phyloP scores from a whole-genome alignment of 257 asterid genomes.

The Salvia hispanica region DNA sequence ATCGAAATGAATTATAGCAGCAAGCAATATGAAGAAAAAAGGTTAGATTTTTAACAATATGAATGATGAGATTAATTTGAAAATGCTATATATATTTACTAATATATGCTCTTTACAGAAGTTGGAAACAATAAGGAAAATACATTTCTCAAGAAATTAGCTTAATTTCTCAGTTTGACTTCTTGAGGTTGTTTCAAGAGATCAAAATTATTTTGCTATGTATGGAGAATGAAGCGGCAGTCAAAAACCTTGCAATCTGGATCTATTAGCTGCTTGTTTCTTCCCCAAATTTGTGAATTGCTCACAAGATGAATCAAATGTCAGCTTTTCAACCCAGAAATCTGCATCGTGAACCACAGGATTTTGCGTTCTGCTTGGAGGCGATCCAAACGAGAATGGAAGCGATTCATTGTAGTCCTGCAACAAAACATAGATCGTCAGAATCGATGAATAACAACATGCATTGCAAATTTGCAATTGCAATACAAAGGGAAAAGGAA shows the following conservation, averaged over 20 bases:
- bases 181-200: not conserved
- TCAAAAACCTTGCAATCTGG: not conserved
- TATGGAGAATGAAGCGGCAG: not conserved
- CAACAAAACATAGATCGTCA: not conserved
- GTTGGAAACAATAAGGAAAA: not conserved
- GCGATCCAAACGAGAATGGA: conserved; percentile 46
- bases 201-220: not conserved
- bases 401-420: conserved; percentile 46
- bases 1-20: no score
- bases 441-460: not conserved
- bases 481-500: not conserved
- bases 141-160: not conserved
- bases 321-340: conserved; percentile 30
- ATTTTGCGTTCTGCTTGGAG: conserved; percentile 47
- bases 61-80: no score
- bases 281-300: conserved; percentile 5
- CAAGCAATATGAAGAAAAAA: no score
- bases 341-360: conserved; percentile 49
- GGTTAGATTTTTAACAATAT: no score
- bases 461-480: no score
- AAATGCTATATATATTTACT: not conserved
- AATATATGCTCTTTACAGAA: not conserved
- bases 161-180: not conserved
- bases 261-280: not conserved
- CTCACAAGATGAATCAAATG: not conserved